These are phyloP conservation scores for Phyllostachys edulis DNA, from an alignment of 176 grass and related monocot genomes.

Conservation along the genomic window DNA sequence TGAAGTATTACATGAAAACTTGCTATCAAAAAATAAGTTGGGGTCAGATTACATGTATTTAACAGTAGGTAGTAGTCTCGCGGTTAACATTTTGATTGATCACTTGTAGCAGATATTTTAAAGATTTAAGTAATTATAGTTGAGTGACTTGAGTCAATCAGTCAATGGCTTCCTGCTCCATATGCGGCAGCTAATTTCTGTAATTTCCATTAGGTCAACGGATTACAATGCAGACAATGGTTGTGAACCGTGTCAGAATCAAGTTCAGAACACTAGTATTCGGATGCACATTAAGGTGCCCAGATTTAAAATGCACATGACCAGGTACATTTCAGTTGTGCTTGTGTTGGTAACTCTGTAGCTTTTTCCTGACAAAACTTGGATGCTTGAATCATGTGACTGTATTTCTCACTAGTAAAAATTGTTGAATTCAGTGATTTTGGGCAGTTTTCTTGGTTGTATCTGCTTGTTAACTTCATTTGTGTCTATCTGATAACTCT, in stretches of 20 bases:
- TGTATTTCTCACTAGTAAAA: slow-evolving; percentile 17
- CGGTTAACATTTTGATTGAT: slow-evolving; percentile 4
- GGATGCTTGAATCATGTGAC: slow-evolving; percentile 20
- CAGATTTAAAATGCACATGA: slow-evolving; percentile 2
- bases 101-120: neutral
- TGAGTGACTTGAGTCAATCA: neutral
- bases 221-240: slow-evolving; percentile 1
- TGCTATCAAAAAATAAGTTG: neutral
- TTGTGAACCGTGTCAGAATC: neutral
- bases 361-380: slow-evolving; percentile 6
- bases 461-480: slow-evolving; percentile 9
- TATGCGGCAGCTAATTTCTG: slow-evolving; percentile 13
- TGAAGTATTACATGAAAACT: neutral
- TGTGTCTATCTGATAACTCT: neutral
- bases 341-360: slow-evolving; percentile 15
- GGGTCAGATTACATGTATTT: neutral
- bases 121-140: slow-evolving; percentile 12
- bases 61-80: neutral
- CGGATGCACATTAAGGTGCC: neutral
- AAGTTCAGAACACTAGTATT: slow-evolving; percentile 18
- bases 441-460: neutral
- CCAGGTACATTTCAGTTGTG: slow-evolving; percentile 22
- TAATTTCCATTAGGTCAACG: slow-evolving; percentile 14
- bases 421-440: neutral
- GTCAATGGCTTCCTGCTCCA: neutral